Evolutionary conservation across 2,329 filamentous ascomycete genomes (phyloP), one percentile per base, ranked within the genome.

Genomic region (Neonectria sp.): DNA sequence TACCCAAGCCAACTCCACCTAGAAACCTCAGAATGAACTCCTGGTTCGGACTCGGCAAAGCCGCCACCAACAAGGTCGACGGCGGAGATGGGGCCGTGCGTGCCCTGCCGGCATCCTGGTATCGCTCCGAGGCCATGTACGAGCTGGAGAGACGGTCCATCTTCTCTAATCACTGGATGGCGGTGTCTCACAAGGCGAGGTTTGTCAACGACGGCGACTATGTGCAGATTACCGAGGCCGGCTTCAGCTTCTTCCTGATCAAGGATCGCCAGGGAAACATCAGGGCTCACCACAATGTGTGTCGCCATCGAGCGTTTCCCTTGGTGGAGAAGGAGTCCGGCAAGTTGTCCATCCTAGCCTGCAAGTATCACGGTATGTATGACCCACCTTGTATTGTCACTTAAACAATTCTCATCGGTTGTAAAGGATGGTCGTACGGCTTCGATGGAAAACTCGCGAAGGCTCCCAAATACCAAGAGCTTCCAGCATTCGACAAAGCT

Each of bases 161-260:
- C 71, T 89, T 89, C 73, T 89, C 87, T 46, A 82, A 83, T 71
- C 84, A 85, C 71, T 89, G 87, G 87, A 81, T 87, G 40, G 81
- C 88, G 24, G 83, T 86, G 24, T 89, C 88, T 61, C 83, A 90
- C 81, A 81, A 84, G 70, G 79, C 81, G 63, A 82, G 86, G 56
- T 81, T 90, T 48, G 73, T 77, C 52, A 84, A 88, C 60, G 74
- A 82, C 3, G 89, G 89, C 7, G 85, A 90, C 69, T 91, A 85
- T 75, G 80, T 89, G 25, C 83, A 85, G 15, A 90, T 84, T 57
- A 82, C 85, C 6, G 77, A 89, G 17, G 87, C 88, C 4, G 65
- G 65, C 7, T 68, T 64, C 25, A 59, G 45, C 46, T 68, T 68
- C 37, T 64, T 68, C 52, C 37, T 68, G 43, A 64, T 68, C 56